Conservation (phyloP, 2,329 filamentous ascomycete species). For the Sphaerulina populicola region DNA sequence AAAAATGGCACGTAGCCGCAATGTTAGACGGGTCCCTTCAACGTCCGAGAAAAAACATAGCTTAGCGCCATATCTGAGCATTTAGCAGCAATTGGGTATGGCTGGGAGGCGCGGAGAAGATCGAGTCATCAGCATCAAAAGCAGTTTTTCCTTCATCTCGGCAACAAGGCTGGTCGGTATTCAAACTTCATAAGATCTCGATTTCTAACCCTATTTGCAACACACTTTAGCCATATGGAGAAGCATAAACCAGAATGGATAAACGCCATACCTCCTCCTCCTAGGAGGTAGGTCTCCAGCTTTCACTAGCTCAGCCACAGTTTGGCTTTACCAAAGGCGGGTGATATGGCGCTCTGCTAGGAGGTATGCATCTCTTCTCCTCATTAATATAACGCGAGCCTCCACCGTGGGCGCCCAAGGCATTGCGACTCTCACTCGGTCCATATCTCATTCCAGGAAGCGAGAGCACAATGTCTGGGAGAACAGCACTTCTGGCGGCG, state of each 20-base stretch:
- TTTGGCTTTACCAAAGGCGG: not conserved
- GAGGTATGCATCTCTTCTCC: not conserved
- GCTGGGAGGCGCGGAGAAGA: not conserved
- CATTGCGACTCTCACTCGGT: not conserved
- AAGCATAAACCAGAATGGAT: not conserved
- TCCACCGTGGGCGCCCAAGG: not conserved
- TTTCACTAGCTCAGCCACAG: not conserved
- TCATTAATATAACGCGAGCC: not conserved
- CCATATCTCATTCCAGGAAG: not conserved
- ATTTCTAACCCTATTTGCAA: not conserved
- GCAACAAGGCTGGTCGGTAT: conserved; percentile 1
- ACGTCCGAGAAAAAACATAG: too few species aligned
- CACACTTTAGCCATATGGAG: not conserved
- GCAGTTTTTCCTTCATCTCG: not conserved
- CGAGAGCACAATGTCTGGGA: not conserved
- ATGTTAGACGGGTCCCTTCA: too few species aligned
- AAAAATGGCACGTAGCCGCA: too few species aligned
- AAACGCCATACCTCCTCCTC: too few species aligned
- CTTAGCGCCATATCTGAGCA: too few species aligned
- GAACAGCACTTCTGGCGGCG: not conserved
- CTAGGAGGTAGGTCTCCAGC: not conserved
- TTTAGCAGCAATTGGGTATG: too few species aligned
- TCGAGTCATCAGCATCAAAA: not conserved
- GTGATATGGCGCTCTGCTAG: not conserved
- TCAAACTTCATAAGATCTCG: not conserved